phyloP scores from a whole-genome alignment of 306 rosid genomes.

The Pyrus bretschneideri region DNA sequence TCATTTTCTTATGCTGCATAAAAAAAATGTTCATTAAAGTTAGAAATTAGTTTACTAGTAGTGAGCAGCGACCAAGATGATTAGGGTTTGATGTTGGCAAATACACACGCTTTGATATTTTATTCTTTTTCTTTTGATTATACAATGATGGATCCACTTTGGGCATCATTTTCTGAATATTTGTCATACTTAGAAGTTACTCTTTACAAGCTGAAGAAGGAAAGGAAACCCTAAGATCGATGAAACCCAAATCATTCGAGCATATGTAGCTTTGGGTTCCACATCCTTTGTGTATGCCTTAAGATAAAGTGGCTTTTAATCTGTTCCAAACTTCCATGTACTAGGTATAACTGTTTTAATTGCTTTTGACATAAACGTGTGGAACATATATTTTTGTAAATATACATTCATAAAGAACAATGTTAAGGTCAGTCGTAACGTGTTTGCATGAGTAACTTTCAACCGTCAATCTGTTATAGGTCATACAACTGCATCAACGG shows the following conservation, averaged over 20 bases:
- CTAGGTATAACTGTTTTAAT: constrained; percentile 13
- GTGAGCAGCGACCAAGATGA: constrained; percentile 6
- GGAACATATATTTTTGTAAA: not conserved
- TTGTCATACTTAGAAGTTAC: constrained; percentile 94
- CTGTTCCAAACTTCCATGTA: constrained; percentile 5
- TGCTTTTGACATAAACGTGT: not conserved
- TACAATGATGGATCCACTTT: constrained; percentile 29
- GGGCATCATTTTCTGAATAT: constrained; percentile 55
- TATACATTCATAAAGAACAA: not conserved
- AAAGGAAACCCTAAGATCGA: not conserved
- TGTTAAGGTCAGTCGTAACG: too few species aligned
- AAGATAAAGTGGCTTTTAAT: constrained; percentile 19
- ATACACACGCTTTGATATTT: constrained; percentile 7
- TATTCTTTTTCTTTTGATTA: constrained; percentile 11
- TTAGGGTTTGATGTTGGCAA: constrained; percentile 29
- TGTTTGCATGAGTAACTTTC: not conserved
- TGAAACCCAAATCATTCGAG: constrained; percentile 27
- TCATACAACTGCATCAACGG: too few species aligned
- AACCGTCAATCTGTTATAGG: too few species aligned
- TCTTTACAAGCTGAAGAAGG: constrained; percentile 30
- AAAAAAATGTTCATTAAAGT: not conserved
- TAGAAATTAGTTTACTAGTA: not conserved
- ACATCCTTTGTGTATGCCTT: constrained; percentile 20
- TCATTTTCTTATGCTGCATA: not conserved
- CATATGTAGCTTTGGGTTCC: constrained; percentile 14